Percentiles rank a stretch among this genome's conserved stretches.
phyloP scores from a whole-genome alignment of 73 alveolate genomes.

The Blepharisma japonicum region DNA sequence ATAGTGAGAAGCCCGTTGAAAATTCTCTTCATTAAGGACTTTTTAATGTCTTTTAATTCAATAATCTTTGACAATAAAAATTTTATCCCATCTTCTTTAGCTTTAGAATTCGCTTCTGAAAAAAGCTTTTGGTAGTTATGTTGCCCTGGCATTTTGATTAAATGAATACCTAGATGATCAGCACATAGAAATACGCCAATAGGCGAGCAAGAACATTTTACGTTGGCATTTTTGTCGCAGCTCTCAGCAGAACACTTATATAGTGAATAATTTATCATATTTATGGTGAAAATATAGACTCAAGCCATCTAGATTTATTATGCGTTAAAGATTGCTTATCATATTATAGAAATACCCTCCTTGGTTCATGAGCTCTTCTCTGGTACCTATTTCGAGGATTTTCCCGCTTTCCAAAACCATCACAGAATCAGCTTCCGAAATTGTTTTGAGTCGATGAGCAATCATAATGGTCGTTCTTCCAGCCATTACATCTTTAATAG shows the following conservation, averaged over 20 bases:
- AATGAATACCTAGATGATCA: conserved; percentile 65
- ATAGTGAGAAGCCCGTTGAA: too few relatives aligned
- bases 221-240: conserved; percentile 57
- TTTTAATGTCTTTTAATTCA: too few relatives aligned
- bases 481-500: conserved; percentile 60
- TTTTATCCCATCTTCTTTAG: too few relatives aligned
- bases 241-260: conserved; percentile 72
- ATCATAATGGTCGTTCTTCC: conserved; percentile 74
- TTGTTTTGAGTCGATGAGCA: conserved; percentile 75
- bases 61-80: too few relatives aligned
- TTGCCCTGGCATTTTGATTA: too few relatives aligned
- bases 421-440: conserved; percentile 63
- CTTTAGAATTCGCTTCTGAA: too few relatives aligned
- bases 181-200: conserved; percentile 62
- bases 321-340: neutral
- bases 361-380: neutral
- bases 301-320: neutral
- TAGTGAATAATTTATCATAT: conserved; percentile 68
- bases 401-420: conserved; percentile 63
- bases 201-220: conserved; percentile 45
- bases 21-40: too few relatives aligned
- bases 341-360: conserved; percentile 3
- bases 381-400: conserved; percentile 55
- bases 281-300: too few relatives aligned
- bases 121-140: too few relatives aligned